Conservation (phyloP, 768 basidiomycete species). For the Termitomyces sp. region DNA sequence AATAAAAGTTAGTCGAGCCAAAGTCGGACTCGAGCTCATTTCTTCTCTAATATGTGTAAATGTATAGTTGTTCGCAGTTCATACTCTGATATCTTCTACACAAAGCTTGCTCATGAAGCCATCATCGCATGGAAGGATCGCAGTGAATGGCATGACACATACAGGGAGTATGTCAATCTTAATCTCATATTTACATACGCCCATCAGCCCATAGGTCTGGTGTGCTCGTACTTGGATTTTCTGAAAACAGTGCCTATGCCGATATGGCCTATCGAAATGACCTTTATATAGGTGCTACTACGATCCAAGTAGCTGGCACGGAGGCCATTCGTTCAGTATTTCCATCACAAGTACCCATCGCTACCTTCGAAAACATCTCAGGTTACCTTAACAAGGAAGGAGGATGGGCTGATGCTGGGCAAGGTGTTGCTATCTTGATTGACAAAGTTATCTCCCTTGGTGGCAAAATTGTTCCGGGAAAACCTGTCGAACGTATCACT, state of each 20-base stretch:
- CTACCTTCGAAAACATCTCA: conserved; percentile 26
- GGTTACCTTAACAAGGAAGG: conserved; percentile 75
- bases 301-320: conserved; percentile 31
- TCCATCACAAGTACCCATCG: conserved; percentile 32
- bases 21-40: not conserved
- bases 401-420: conserved; percentile 81
- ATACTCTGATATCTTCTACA: conserved; percentile 65
- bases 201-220: conserved; percentile 48
- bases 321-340: conserved; percentile 43
- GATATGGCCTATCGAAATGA: conserved; percentile 61
- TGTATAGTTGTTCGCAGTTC: conserved; percentile 65
- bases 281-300: conserved; percentile 43
- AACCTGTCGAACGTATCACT: conserved; percentile 47
- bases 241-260: conserved; percentile 33
- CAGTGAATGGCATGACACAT: conserved; percentile 62
- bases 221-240: conserved; percentile 50
- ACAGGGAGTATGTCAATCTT: conserved; percentile 66
- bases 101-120: conserved; percentile 69
- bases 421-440: conserved; percentile 54
- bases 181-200: conserved; percentile 3
- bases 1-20: conserved; percentile 34
- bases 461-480: conserved; percentile 54
- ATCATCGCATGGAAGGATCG: conserved; percentile 69
- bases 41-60: not conserved
- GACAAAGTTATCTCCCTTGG: conserved; percentile 51